Evolutionary conservation across 2,329 filamentous ascomycete genomes (phyloP).

Genomic region (Thyridium curvatum): DNA sequence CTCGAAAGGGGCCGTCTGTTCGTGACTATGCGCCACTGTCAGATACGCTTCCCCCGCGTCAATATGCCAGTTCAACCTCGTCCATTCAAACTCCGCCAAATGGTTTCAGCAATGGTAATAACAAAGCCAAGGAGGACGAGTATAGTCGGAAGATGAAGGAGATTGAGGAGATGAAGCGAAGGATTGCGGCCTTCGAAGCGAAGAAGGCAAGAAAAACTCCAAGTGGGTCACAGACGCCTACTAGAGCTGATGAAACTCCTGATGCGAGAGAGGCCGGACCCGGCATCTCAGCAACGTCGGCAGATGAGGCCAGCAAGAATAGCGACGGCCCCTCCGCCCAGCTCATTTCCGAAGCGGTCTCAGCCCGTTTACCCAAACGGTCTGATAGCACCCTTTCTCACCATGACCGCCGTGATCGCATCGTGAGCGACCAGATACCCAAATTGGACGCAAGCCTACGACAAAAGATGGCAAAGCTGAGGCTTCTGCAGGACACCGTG

Average conservation of each 20-base stretch:
- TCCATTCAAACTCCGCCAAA: slow-evolving; percentile 29
- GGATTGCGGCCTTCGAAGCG: slow-evolving; percentile 53
- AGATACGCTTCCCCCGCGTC: slow-evolving; percentile 27
- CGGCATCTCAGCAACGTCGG: slow-evolving; percentile 11
- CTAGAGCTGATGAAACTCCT: slow-evolving; percentile 12
- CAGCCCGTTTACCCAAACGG: slow-evolving; percentile 17
- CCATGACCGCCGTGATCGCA: slow-evolving; percentile 21
- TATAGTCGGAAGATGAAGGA: slow-evolving; percentile 47
- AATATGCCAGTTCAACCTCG: slow-evolving; percentile 30
- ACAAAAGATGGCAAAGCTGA: slow-evolving; percentile 40
- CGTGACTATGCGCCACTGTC: slow-evolving; percentile 39
- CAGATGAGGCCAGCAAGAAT: slow-evolving; percentile 10
- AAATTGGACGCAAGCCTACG: slow-evolving; percentile 29
- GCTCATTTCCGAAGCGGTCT: slow-evolving; percentile 13
- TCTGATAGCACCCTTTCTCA: slow-evolving; percentile 7
- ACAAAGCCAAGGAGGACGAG: slow-evolving; percentile 28
- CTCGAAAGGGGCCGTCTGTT: slow-evolving; percentile 29
- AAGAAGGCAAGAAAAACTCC: slow-evolving; percentile 33
- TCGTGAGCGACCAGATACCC: slow-evolving; percentile 30
- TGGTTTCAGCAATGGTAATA: slow-evolving; percentile 22
- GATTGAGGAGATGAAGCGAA: slow-evolving; percentile 55
- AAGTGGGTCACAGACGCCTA: slow-evolving; percentile 19
- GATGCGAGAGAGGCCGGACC: slow-evolving; percentile 11
- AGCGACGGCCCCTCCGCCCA: slow-evolving; percentile 16
- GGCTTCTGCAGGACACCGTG: slow-evolving; percentile 38